A percentile compares a stretch with the other conserved stretches of the same genome.
phyloP scores from a whole-genome alignment of 2,329 filamentous ascomycete genomes.

The Cytospora paraplurivora region DNA sequence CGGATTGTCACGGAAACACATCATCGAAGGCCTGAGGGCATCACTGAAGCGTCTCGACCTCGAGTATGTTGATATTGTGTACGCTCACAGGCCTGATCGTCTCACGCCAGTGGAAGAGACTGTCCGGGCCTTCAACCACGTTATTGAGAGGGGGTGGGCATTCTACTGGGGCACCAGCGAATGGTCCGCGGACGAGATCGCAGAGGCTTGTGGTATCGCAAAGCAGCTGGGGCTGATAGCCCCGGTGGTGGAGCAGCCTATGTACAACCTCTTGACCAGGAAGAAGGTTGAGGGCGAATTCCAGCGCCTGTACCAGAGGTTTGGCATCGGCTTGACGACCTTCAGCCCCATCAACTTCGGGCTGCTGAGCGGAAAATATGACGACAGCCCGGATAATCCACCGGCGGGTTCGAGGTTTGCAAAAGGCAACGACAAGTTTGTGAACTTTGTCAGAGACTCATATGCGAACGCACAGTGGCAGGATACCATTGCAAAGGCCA shows the following conservation, averaged over 20 bases:
- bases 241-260: conserved; percentile 67
- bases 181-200: conserved; percentile 70
- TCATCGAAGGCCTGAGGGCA: conserved; percentile 60
- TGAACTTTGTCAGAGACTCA: conserved; percentile 54
- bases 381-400: conserved; percentile 62
- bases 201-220: conserved; percentile 61
- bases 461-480: conserved; percentile 58
- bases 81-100: conserved; percentile 69
- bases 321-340: conserved; percentile 62
- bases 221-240: conserved; percentile 62
- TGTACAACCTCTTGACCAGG: conserved; percentile 66
- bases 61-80: conserved; percentile 68
- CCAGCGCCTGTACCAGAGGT: conserved; percentile 59
- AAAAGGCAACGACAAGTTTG: conserved; percentile 59
- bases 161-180: conserved; percentile 75
- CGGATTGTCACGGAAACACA: conserved; percentile 62
- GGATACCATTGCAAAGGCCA: conserved; percentile 57
- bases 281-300: conserved; percentile 66
- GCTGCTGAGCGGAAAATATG: conserved; percentile 65
- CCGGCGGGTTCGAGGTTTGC: conserved; percentile 62
- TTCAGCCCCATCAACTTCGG: conserved; percentile 59
- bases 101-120: conserved; percentile 71
- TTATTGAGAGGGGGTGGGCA: conserved; percentile 68
- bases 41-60: conserved; percentile 60
- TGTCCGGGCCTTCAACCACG: conserved; percentile 70